Percentiles rank a stretch among this genome's conserved stretches.
These are phyloP conservation scores for Saccharomycopsis vini DNA, from an alignment of 805 yeast genomes.

Conservation along the genomic window DNA sequence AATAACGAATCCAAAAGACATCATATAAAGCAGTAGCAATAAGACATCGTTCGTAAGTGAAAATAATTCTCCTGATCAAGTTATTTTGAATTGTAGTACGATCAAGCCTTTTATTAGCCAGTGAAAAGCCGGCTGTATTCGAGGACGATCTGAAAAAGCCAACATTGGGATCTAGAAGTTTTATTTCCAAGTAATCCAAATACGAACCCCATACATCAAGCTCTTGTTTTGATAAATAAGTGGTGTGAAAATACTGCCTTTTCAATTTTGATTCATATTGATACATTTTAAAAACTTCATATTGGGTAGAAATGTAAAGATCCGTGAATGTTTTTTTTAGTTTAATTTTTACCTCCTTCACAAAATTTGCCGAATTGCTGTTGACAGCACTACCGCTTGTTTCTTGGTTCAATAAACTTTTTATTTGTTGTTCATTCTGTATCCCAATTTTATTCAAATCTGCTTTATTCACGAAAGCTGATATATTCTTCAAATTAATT, in stretches of 20 bases:
- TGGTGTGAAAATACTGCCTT: constrained; percentile 31
- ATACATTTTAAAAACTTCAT: constrained; percentile 39
- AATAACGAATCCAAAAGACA: constrained; percentile 41
- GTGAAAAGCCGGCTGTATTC: constrained; percentile 13
- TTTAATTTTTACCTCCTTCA: constrained; percentile 28
- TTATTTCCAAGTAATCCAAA: constrained; percentile 41
- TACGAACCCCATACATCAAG: constrained; percentile 52
- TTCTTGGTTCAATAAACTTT: background rate
- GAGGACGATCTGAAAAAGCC: background rate
- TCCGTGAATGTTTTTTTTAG: constrained; percentile 43
- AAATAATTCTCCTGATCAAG: constrained; percentile 22
- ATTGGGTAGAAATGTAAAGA: constrained; percentile 47
- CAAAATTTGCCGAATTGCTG: constrained; percentile 3
- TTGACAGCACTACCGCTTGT: no score
- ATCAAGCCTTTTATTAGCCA: background rate
- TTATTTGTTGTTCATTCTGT: constrained; percentile 1
- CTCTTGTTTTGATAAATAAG: constrained; percentile 34
- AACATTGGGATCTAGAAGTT: background rate
- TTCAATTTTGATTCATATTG: constrained; percentile 37
- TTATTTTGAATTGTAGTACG: constrained; percentile 20
- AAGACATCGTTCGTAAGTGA: constrained; percentile 41
- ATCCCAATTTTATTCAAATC: constrained; percentile 21
- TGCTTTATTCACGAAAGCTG: constrained; percentile 14
- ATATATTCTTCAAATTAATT: constrained; percentile 13
- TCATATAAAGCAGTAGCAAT: constrained; percentile 37